Percentiles rank a stretch among this genome's conserved stretches.
These are phyloP conservation scores for Alloascoidea hylecoeti DNA, from an alignment of 805 yeast genomes.

Conservation along the genomic window DNA sequence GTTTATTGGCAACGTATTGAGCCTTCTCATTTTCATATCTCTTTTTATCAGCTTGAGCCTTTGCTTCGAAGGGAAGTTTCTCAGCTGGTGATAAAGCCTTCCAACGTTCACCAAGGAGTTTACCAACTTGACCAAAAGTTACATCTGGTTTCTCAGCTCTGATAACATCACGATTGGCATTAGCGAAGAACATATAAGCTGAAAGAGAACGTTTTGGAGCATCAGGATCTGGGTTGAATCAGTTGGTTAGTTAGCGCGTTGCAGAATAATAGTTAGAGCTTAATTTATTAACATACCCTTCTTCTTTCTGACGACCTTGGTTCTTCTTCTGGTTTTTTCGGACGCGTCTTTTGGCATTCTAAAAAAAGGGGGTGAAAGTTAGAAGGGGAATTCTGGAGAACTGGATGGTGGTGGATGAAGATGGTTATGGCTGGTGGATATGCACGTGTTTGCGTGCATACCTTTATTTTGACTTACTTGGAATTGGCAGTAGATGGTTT, in stretches of 20 bases:
- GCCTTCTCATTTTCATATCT: slow-evolving; percentile 81
- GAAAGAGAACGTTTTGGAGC: slow-evolving; percentile 87
- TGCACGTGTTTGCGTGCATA: no score
- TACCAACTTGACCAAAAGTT: slow-evolving; percentile 69
- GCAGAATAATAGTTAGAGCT: background rate
- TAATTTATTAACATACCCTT: background rate
- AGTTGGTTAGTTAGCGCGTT: background rate
- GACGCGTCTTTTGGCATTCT: no score
- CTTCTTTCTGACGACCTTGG: slow-evolving; percentile 1
- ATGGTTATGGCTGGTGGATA: no score
- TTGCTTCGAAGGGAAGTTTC: slow-evolving; percentile 62
- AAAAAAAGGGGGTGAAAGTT: no score
- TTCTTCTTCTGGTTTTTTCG: no score
- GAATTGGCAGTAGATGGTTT: no score
- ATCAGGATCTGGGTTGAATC: slow-evolving; percentile 43
- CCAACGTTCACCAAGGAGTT: slow-evolving; percentile 75
- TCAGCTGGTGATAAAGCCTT: slow-evolving; percentile 62
- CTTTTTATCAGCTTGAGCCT: slow-evolving; percentile 79
- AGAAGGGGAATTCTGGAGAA: no score
- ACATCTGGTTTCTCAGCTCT: slow-evolving; percentile 83
- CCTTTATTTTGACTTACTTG: no score
- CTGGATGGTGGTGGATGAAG: no score
- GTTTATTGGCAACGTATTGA: slow-evolving; percentile 37
- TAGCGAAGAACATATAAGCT: slow-evolving; percentile 85
- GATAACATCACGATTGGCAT: slow-evolving; percentile 78